Conservation (phyloP, 2,329 filamentous ascomycete genomes). For the Aspergillus amoenus region DNA sequence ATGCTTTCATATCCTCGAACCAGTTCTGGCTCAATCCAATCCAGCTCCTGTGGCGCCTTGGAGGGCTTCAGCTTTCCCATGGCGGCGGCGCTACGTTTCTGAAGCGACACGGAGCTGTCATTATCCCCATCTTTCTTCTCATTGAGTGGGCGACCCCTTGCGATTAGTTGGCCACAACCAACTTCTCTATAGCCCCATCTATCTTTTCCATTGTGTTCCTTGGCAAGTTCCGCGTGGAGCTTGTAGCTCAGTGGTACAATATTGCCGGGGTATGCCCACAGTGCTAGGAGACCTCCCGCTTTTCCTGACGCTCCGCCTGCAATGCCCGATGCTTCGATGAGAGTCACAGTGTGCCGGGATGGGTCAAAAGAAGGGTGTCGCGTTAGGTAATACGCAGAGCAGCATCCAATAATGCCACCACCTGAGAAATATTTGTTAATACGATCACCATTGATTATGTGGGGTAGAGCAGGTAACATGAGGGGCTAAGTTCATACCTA, state of each 20-base stretch:
- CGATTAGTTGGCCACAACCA: conserved; percentile 67
- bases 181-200: conserved; percentile 85
- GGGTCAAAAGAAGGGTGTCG: conserved; percentile 80
- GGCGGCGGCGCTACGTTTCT: conserved; percentile 57
- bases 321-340: conserved; percentile 82
- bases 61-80: conserved; percentile 54
- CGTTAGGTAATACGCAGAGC: conserved; percentile 87
- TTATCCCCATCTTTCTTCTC: conserved; percentile 32
- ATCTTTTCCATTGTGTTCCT: conserved; percentile 73
- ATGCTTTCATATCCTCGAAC: conserved; percentile 76
- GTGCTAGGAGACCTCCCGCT: conserved; percentile 82
- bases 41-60: conserved; percentile 71
- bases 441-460: conserved; percentile 11
- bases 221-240: conserved; percentile 80
- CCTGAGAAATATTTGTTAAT: conserved; percentile 50
- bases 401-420: conserved; percentile 89
- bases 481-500: conserved; percentile 31
- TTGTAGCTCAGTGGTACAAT: conserved; percentile 84
- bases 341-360: conserved; percentile 71
- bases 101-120: conserved; percentile 49
- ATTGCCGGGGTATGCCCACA: conserved; percentile 85
- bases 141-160: conserved; percentile 45
- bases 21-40: conserved; percentile 74
- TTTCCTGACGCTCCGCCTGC: conserved; percentile 94
- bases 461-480: conserved; percentile 20